Evolutionary conservation across 352 stramenopile species (phyloP).

Genomic region (Phytophthora rubi): DNA sequence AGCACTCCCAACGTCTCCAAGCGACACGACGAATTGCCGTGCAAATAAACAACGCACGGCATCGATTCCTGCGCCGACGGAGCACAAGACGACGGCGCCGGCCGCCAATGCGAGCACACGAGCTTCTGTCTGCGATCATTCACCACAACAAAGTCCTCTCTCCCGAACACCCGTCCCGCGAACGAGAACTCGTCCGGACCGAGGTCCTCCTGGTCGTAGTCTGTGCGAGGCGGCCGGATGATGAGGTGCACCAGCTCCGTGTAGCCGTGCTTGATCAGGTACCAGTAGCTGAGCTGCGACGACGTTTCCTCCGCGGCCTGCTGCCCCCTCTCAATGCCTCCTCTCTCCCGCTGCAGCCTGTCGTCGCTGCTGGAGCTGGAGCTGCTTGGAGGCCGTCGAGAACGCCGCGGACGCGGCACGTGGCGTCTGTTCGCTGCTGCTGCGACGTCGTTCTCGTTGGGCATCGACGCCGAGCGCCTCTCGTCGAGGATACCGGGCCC

Average conservation of each 20-base stretch:
- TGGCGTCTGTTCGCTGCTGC: slow-evolving; percentile 16
- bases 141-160: slow-evolving; percentile 91
- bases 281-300: slow-evolving; percentile 85
- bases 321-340: slow-evolving; percentile 79
- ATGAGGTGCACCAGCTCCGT: slow-evolving; percentile 97
- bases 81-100: slow-evolving; percentile 37
- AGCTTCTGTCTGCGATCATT: slow-evolving; percentile 87
- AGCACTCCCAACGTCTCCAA: slow-evolving; percentile 95
- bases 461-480: slow-evolving; percentile 41
- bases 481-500: slow-evolving; percentile 4
- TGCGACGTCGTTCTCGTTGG: slow-evolving; percentile 21
- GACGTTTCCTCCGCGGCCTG: slow-evolving; percentile 78
- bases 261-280: slow-evolving; percentile 91
- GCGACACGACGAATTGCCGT: slow-evolving; percentile 97
- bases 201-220: slow-evolving; percentile 92
- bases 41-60: slow-evolving; percentile 97
- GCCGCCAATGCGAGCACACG: slow-evolving; percentile 96
- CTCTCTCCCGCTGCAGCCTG: slow-evolving; percentile 44
- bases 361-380: slow-evolving; percentile 36
- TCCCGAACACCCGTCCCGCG: slow-evolving; percentile 81
- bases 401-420: slow-evolving; percentile 19
- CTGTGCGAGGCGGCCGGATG: slow-evolving; percentile 94
- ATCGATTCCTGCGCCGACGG: slow-evolving; percentile 42
- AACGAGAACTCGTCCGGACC: slow-evolving; percentile 93
- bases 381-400: slow-evolving; percentile 22